These are phyloP conservation scores for Cryptococcus sp. DNA, from an alignment of 1,284 basidiomycete genomes.

Conservation along the genomic window DNA sequence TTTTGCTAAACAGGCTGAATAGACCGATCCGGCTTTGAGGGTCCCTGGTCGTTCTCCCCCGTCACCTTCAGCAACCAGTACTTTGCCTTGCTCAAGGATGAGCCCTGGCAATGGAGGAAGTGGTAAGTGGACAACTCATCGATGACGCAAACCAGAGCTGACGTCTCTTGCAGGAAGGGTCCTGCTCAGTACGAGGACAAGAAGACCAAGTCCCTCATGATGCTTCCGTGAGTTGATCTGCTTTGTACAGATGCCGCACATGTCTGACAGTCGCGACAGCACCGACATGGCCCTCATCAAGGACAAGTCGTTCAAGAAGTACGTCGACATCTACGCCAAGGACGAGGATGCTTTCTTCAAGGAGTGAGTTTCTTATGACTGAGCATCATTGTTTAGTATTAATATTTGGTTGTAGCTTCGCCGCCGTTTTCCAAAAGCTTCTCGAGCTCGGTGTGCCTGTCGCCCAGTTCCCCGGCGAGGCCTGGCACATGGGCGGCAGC, in stretches of 20 bases:
- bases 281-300: constrained; percentile 74
- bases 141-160: background rate
- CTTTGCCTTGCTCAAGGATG: constrained; percentile 78
- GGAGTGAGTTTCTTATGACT: constrained; percentile 62
- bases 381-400: background rate
- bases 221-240: constrained; percentile 71
- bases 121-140: constrained; percentile 48
- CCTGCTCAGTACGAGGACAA: constrained; percentile 94
- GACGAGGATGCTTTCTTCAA: constrained; percentile 83
- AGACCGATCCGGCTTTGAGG: constrained; percentile 78
- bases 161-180: constrained; percentile 66
- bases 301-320: constrained; percentile 88
- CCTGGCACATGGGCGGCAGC: constrained; percentile 67
- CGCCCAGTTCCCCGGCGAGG: constrained; percentile 70
- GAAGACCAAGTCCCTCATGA: constrained; percentile 87
- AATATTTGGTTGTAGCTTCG: constrained; percentile 63
- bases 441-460: constrained; percentile 87
- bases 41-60: constrained; percentile 60
- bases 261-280: constrained; percentile 47
- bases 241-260: background rate
- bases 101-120: constrained; percentile 66
- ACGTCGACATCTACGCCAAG: constrained; percentile 77
- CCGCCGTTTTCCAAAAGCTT: constrained; percentile 69
- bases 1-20: background rate
- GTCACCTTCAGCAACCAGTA: constrained; percentile 78